A percentile compares a stretch with the other conserved stretches of the same genome.
These are phyloP conservation scores for Datisca glomerata DNA, from an alignment of 306 rosid species.

Conservation along the genomic window DNA sequence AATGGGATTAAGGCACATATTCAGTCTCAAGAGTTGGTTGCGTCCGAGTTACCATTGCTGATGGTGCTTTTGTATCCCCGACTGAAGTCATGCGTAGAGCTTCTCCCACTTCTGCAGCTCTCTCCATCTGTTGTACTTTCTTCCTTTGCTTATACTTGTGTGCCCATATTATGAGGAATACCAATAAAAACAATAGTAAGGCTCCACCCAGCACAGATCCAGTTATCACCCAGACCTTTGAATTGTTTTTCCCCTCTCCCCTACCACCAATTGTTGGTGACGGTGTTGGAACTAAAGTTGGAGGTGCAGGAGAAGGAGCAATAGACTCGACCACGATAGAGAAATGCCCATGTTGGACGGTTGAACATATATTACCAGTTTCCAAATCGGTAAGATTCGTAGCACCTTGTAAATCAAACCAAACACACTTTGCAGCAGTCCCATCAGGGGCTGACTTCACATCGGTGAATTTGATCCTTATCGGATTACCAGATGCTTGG, in stretches of 20 bases:
- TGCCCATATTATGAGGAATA: slow-evolving; percentile 42
- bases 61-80: slow-evolving; percentile 86
- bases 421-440: slow-evolving; percentile 40
- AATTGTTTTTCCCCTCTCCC: slow-evolving; percentile 27
- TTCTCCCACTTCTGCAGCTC: slow-evolving; percentile 77
- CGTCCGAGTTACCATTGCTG: slow-evolving; percentile 80
- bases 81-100: slow-evolving; percentile 70
- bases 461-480: slow-evolving; percentile 37
- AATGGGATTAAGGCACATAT: slow-evolving; percentile 53
- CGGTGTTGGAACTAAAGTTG: too few relatives aligned
- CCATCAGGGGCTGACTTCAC: slow-evolving; percentile 42
- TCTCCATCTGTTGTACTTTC: slow-evolving; percentile 75
- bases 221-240: slow-evolving; percentile 51
- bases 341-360: slow-evolving; percentile 68
- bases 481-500: slow-evolving; percentile 30
- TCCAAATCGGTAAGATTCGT: slow-evolving; percentile 42
- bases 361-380: slow-evolving; percentile 40
- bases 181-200: slow-evolving; percentile 33
- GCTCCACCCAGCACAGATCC: slow-evolving; percentile 77
- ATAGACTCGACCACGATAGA: slow-evolving; percentile 50
- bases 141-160: slow-evolving; percentile 42
- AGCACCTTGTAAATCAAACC: slow-evolving; percentile 42
- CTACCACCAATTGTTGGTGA: slow-evolving; percentile 13
- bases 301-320: slow-evolving; percentile 32
- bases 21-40: slow-evolving; percentile 87